Evolutionary conservation across 1,139 yeast genomes (phyloP).

Genomic region (Kodamaea arcana): DNA sequence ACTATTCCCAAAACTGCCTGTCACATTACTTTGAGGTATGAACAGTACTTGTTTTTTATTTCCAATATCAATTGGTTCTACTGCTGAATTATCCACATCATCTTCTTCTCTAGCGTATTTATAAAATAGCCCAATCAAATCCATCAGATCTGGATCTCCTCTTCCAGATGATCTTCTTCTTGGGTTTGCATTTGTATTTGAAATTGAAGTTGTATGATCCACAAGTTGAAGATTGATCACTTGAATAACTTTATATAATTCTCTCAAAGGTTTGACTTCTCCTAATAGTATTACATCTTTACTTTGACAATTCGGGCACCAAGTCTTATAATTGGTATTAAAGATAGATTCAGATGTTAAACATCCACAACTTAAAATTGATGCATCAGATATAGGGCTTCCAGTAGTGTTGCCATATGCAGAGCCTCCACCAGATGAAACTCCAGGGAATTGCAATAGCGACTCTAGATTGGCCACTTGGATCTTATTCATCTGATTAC

Average conservation of each 20-base stretch:
- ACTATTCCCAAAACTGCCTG: neutral
- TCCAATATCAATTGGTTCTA: constrained; percentile 11
- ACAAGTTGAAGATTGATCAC: constrained; percentile 14
- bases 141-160: constrained; percentile 24
- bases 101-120: constrained; percentile 36
- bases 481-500: constrained; percentile 22
- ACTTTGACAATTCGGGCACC: constrained; percentile 50
- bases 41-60: constrained; percentile 5
- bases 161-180: constrained; percentile 2
- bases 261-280: constrained; percentile 50
- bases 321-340: constrained; percentile 15
- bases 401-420: constrained; percentile 6
- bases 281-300: constrained; percentile 33
- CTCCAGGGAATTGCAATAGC: constrained; percentile 28
- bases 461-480: constrained; percentile 26
- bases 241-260: constrained; percentile 39
- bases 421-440: constrained; percentile 18
- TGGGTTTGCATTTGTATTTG: neutral
- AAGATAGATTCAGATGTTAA: constrained; percentile 51
- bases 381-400: constrained; percentile 43
- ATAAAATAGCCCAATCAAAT: constrained; percentile 36
- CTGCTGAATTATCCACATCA: constrained; percentile 3
- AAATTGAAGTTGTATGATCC: neutral
- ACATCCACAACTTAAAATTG: constrained; percentile 69
- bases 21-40: neutral